These are phyloP conservation scores for Gamsiella multidivaricata DNA, from an alignment of 192 early-diverging fungal species.

Conservation along the genomic window DNA sequence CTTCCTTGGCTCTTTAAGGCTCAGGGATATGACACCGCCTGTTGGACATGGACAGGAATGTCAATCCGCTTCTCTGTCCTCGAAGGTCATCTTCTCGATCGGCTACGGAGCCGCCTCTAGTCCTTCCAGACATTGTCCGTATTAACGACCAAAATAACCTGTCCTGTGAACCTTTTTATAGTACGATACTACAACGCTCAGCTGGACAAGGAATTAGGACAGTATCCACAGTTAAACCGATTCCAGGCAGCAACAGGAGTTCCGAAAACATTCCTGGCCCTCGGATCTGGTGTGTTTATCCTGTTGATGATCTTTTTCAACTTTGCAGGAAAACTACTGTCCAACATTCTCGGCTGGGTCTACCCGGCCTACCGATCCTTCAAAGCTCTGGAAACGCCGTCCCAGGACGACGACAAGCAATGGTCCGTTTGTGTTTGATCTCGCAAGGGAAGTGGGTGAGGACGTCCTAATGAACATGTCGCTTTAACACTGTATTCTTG, in stretches of 20 bases:
- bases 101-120: too few relatives aligned
- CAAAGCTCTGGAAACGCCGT: constrained; percentile 86
- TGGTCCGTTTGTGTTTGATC: constrained; percentile 60
- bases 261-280: constrained; percentile 84
- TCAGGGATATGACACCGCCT: too few relatives aligned
- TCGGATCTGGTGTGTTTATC: constrained; percentile 67
- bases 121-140: too few relatives aligned
- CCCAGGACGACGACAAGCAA: constrained; percentile 81
- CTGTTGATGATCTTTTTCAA: constrained; percentile 89
- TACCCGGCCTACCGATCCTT: constrained; percentile 92
- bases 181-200: constrained; percentile 49
- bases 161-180: too few relatives aligned
- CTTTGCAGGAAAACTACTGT: constrained; percentile 78
- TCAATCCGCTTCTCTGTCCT: too few relatives aligned
- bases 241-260: constrained; percentile 80
- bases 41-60: too few relatives aligned
- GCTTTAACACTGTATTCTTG: neutral
- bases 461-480: neutral
- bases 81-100: too few relatives aligned
- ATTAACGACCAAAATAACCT: too few relatives aligned
- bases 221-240: constrained; percentile 67
- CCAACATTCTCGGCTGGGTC: constrained; percentile 85
- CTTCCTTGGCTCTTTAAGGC: too few relatives aligned
- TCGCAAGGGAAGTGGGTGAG: neutral
- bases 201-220: constrained; percentile 78